phyloP scores from a whole-genome alignment of 1,139 yeast genomes.

The Saccharomyces hybrid region DNA sequence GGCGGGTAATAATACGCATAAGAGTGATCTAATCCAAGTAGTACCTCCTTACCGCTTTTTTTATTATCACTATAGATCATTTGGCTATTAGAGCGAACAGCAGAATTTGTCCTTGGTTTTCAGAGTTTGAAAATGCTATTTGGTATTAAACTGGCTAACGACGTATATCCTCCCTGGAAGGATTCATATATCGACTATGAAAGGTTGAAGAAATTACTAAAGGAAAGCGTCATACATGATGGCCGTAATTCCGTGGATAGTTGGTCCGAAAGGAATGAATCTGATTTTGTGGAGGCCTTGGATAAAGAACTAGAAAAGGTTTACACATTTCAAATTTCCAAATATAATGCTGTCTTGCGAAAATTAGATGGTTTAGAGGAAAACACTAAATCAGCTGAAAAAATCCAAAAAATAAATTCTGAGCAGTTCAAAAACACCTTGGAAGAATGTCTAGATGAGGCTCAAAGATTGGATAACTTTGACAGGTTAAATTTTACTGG shows the following conservation, averaged over 20 bases:
- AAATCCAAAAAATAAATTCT: slow-evolving; percentile 24
- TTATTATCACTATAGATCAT: background rate
- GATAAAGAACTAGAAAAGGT: slow-evolving; percentile 88
- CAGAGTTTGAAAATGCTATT: slow-evolving; percentile 53
- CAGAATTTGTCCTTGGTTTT: background rate
- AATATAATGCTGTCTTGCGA: slow-evolving; percentile 62
- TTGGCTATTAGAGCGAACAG: background rate
- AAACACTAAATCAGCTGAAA: slow-evolving; percentile 30
- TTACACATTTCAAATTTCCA: slow-evolving; percentile 72
- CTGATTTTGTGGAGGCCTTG: slow-evolving; percentile 67
- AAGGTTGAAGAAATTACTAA: slow-evolving; percentile 66
- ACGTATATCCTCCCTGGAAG: slow-evolving; percentile 85
- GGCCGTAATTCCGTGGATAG: slow-evolving; percentile 29
- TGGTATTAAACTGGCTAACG: slow-evolving; percentile 74
- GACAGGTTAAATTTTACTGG: slow-evolving; percentile 91
- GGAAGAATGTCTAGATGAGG: slow-evolving; percentile 64
- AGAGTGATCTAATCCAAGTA: background rate
- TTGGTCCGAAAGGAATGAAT: slow-evolving; percentile 82
- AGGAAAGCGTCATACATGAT: slow-evolving; percentile 39
- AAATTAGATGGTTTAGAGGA: slow-evolving; percentile 59
- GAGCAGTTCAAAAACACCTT: slow-evolving; percentile 50
- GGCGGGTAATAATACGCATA: background rate
- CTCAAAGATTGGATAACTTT: slow-evolving; percentile 84
- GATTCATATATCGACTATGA: slow-evolving; percentile 76
- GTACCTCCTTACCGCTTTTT: background rate